Percentiles rank a stretch among this genome's conserved stretches.
Conservation (phyloP, 2,329 filamentous ascomycete genomes). For the Nemania sp. region DNA sequence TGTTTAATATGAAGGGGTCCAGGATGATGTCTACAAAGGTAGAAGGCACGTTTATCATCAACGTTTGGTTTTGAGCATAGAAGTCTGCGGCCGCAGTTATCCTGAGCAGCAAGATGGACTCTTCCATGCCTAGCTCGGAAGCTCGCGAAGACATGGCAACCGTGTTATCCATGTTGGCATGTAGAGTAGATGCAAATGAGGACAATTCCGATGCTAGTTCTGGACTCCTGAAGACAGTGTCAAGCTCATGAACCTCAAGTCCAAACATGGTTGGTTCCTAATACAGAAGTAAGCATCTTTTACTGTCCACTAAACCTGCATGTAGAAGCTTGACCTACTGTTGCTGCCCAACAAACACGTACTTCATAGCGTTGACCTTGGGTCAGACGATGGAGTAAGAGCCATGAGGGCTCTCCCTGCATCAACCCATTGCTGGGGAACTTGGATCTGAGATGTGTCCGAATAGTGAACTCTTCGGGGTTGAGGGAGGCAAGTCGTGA, state of each 20-base stretch:
- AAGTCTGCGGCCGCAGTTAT: slow-evolving; percentile 82
- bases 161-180: slow-evolving; percentile 37
- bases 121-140: slow-evolving; percentile 29
- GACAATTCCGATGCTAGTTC: slow-evolving; percentile 68
- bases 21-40: slow-evolving; percentile 83
- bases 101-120: slow-evolving; percentile 71
- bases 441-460: slow-evolving; percentile 66
- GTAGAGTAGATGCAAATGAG: slow-evolving; percentile 60
- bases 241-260: slow-evolving; percentile 66
- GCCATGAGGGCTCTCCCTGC: slow-evolving; percentile 73
- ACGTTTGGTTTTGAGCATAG: slow-evolving; percentile 71
- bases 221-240: slow-evolving; percentile 64
- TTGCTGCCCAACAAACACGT: slow-evolving; percentile 90
- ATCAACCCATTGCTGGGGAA: slow-evolving; percentile 64
- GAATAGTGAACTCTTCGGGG: slow-evolving; percentile 58
- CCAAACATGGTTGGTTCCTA: slow-evolving; percentile 87
- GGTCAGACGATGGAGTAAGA: slow-evolving; percentile 72
- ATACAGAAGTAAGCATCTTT: slow-evolving; percentile 15
- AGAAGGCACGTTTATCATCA: slow-evolving; percentile 76
- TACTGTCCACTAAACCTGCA: slow-evolving; percentile 25
- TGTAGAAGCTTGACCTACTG: slow-evolving; percentile 60
- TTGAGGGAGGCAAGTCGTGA: slow-evolving; percentile 69
- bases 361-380: slow-evolving; percentile 83
- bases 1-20: slow-evolving; percentile 80
- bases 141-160: slow-evolving; percentile 7